Evolutionary conservation across 306 rosid genomes (phyloP), one percentile per base, ranked within the genome.

Genomic region (Lathyrus aphaca): DNA sequence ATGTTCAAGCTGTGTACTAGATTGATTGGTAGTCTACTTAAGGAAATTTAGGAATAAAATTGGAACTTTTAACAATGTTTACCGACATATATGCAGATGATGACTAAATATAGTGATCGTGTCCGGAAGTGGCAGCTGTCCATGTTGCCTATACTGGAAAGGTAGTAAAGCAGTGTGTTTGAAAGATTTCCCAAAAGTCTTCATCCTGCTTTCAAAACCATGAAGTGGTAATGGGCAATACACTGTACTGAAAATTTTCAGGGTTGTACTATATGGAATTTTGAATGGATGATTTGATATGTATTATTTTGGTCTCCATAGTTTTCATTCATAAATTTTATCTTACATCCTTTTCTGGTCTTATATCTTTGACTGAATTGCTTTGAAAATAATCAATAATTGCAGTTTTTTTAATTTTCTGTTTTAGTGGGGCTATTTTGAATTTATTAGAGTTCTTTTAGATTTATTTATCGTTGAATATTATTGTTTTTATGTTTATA

Each of bases 211-310:
- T 54, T 68, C 66, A 61, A 70, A 66, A 72, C 39, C 66, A 44
- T 13, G 37, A 57, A 14, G 64, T 55, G 71, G 68, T 49, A 68
- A 21, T n/a, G n/a, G 35, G 43, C 66, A 35, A 45, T 61, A 60
- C 66, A 51, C 68, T 40, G 16, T 21, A 76, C 45, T 61, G 75
- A 53, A 55, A 74, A 57, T 39, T 56, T 64, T 56, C 71, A 72
- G 64, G 68, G 16, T 40, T 82, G 86, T 82, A 82, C 69, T 25
- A 79, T 75, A 78, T 66, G 42, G 79, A 79, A 66, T 82, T 78
- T 82, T 68, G 69, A 59, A 53, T 59, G 54, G 35, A 45, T 38
- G 51, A 16, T 12, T 51, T 49, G 54, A 61, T 53, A 12, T 39
- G 81, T 75, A 61, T 78, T 23, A 14, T 76, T 72, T 53, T 57